Conservation (phyloP, 768 basidiomycete species). For the Tylopilus intermedius region DNA sequence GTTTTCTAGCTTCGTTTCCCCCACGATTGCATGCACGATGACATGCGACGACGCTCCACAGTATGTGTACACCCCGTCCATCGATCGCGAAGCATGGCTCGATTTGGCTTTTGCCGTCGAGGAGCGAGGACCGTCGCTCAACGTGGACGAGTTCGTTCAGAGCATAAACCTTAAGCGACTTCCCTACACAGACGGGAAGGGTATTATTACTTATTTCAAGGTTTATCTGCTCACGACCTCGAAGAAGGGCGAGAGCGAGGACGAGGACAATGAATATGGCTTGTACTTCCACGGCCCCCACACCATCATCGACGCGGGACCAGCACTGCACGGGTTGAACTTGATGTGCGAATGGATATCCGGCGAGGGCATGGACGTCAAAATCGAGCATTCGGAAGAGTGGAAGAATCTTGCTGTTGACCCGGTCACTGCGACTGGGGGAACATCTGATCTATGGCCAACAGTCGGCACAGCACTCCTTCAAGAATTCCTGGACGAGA, state of each 20-base stretch:
- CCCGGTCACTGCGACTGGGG: slow-evolving; percentile 23
- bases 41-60: slow-evolving; percentile 12
- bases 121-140: slow-evolving; percentile 12
- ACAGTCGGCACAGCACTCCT: slow-evolving; percentile 12
- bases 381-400: slow-evolving; percentile 13
- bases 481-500: slow-evolving; percentile 7
- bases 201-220: slow-evolving; percentile 1
- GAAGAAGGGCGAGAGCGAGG: not conserved
- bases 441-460: slow-evolving; percentile 16
- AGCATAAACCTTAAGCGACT: slow-evolving; percentile 14
- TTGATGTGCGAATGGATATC: slow-evolving; percentile 23
- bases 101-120: slow-evolving; percentile 17
- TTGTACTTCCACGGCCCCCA: slow-evolving; percentile 24
- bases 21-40: slow-evolving; percentile 14
- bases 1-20: slow-evolving; percentile 14
- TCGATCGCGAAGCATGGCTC: slow-evolving; percentile 22
- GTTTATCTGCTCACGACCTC: slow-evolving; percentile 13
- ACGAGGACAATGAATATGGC: slow-evolving; percentile 9
- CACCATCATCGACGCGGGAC: slow-evolving; percentile 20
- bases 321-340: slow-evolving; percentile 20
- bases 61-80: slow-evolving; percentile 22
- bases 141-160: slow-evolving; percentile 15
- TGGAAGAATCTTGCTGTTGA: slow-evolving; percentile 26
- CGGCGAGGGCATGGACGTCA: slow-evolving; percentile 9
- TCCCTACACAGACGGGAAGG: slow-evolving; percentile 12